Base-by-base conservation (phyloP, 306 rosid species). In the Argentina anserina region DNA sequence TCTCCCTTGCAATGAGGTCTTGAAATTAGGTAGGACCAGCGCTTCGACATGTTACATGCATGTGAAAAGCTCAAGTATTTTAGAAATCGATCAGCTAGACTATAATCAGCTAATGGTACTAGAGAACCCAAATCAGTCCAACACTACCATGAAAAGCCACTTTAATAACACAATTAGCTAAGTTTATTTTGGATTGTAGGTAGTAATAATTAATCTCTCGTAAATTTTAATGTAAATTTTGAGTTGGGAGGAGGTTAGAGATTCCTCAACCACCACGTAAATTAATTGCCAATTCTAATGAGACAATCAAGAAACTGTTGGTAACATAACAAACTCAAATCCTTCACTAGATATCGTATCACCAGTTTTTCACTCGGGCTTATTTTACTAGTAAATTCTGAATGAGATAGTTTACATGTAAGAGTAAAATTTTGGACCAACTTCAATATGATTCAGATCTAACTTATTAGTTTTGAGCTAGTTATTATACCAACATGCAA, bases 11-110 rank as follows among this genome's bases (percentile, higher is more conserved):
- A 18, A 3, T 21, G 33, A 25, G 61, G 61, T 0, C 7, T 55
- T 55, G 33, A 53, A 25, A 9, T 56, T n/a, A 7, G 63, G 42
- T 5, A 29, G 20, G 55, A 41, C 36, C 31, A 58, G 36, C 36
- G 26, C 15, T 42, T 4, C 13, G 43, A 49, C 63, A 36, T 69
- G 43, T 25, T 26, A 62, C 39, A 62, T 46, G 72, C n/a, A n/a
- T 69, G 36, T 2, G 72, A 49, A 69, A 42, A n/a, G 68, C 9
- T 14, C 3, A 69, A 70, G 69, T 53, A 75, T 80, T 75, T 75
- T n/a, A 53, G 31, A 49, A 52, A 55, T 66, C n/a, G n/a, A n/a
- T n/a, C 59, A 52, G 71, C 40, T 17, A 23, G 49, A 53, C 37
- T 25, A 8, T 49, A 20, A 13, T 14, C 1, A 45, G 55, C 55